A percentile compares a stretch with the other conserved stretches of the same genome.
Evolutionary conservation across 768 basidiomycete species (phyloP).

Genomic region (Tylopilus vinaceipallidus): DNA sequence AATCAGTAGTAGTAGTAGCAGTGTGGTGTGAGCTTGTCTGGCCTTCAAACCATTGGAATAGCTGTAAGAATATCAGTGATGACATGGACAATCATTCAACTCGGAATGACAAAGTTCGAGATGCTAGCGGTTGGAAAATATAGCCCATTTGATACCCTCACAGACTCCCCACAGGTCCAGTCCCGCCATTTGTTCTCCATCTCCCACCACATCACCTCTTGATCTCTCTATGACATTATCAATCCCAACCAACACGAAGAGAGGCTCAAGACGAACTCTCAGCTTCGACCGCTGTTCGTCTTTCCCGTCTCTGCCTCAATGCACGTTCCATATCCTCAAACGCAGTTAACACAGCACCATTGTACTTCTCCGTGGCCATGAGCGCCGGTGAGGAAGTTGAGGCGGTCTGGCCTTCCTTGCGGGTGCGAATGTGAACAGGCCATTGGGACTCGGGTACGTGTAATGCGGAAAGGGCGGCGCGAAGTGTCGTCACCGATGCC

Average conservation of each 20-base stretch:
- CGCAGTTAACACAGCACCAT: constrained; percentile 48
- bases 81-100: too few relatives aligned
- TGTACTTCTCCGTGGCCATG: constrained; percentile 12
- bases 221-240: constrained; percentile 17
- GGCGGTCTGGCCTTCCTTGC: neutral
- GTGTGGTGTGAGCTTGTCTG: too few relatives aligned
- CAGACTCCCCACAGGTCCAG: constrained; percentile 32
- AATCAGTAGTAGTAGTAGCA: too few relatives aligned
- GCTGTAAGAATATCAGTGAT: too few relatives aligned
- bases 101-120: too few relatives aligned
- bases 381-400: neutral
- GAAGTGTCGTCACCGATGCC: constrained; percentile 48
- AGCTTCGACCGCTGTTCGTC: constrained; percentile 31
- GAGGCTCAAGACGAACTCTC: constrained; percentile 38
- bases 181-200: constrained; percentile 14
- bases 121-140: constrained; percentile 45
- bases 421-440: constrained; percentile 52
- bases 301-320: constrained; percentile 46
- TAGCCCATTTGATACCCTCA: constrained; percentile 48
- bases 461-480: constrained; percentile 44
- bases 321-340: constrained; percentile 71
- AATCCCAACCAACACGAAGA: constrained; percentile 1
- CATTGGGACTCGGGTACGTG: constrained; percentile 59
- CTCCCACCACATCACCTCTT: constrained; percentile 16
- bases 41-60: too few relatives aligned